phyloP scores from a whole-genome alignment of 2,329 filamentous ascomycete genomes.

The Penicillium hesseltinei region DNA sequence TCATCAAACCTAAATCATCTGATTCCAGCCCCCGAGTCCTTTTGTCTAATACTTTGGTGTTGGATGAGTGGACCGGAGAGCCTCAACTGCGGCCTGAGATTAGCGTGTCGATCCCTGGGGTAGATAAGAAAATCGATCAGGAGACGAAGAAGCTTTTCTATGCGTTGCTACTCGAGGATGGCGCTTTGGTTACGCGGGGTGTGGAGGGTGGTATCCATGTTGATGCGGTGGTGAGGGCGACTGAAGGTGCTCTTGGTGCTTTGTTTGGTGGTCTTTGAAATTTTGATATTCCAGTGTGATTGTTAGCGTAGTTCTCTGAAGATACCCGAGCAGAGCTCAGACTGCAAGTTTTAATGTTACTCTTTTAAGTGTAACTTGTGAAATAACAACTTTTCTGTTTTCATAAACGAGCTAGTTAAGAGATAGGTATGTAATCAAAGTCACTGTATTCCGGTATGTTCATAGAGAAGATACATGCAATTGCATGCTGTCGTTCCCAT shows the following conservation, averaged over 20 bases:
- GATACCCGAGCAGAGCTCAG: slow-evolving; percentile 10
- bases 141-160: slow-evolving; percentile 41
- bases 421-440: not conserved
- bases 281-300: not conserved
- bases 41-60: slow-evolving; percentile 34
- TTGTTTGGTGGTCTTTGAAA: slow-evolving; percentile 28
- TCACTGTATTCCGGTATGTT: not conserved
- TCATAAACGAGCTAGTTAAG: not conserved
- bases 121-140: slow-evolving; percentile 33
- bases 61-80: slow-evolving; percentile 44
- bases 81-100: slow-evolving; percentile 39
- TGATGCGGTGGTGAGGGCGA: slow-evolving; percentile 35
- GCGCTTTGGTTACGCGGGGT: slow-evolving; percentile 3
- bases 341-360: not conserved
- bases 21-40: slow-evolving; percentile 24
- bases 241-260: slow-evolving; percentile 34
- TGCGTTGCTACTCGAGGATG: slow-evolving; percentile 30
- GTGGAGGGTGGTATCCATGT: slow-evolving; percentile 23
- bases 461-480: not conserved
- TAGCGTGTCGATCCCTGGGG: slow-evolving; percentile 28
- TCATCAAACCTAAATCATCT: slow-evolving; percentile 25
- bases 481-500: not conserved
- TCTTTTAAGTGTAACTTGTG: not conserved
- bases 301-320: slow-evolving; percentile 4
- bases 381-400: not conserved